phyloP scores from a whole-genome alignment of 2,329 filamentous ascomycete species.

The Epichloe brachyelytri region DNA sequence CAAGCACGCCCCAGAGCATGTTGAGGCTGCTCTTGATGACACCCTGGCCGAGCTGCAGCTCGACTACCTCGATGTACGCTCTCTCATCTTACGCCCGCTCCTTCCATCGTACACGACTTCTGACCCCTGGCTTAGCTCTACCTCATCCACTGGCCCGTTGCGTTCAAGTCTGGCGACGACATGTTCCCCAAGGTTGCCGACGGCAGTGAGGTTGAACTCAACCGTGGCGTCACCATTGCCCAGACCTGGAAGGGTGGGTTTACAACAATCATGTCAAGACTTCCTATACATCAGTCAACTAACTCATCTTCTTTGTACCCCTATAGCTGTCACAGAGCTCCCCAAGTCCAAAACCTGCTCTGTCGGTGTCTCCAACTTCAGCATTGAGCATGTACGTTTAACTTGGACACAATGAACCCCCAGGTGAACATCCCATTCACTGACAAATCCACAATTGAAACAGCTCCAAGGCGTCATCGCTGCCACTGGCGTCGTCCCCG shows the following conservation, averaged over 20 bases:
- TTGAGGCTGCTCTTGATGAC: constrained; percentile 41
- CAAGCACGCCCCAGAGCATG: constrained; percentile 45
- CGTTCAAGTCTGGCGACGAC: constrained; percentile 25
- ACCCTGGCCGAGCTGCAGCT: constrained; percentile 41
- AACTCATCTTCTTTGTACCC: background rate
- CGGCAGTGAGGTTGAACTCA: constrained; percentile 25
- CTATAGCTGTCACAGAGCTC: constrained; percentile 37
- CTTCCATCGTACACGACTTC: background rate
- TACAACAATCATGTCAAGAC: background rate
- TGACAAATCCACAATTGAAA: background rate
- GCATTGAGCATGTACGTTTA: constrained; percentile 34
- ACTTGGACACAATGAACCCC: background rate
- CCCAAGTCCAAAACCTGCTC: constrained; percentile 49
- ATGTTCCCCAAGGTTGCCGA: constrained; percentile 32
- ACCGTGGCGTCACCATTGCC: constrained; percentile 27
- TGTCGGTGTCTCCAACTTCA: constrained; percentile 65
- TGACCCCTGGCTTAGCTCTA: constrained; percentile 29
- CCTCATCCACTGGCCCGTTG: constrained; percentile 51
- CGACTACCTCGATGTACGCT: constrained; percentile 41
- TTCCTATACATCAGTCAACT: background rate
- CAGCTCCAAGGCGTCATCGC: constrained; percentile 41
- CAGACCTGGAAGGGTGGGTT: constrained; percentile 31
- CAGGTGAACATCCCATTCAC: too few species aligned
- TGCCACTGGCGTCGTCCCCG: constrained; percentile 42
- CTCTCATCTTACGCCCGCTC: background rate